A percentile compares a stretch with the other conserved stretches of the same genome.
Evolutionary conservation across 805 yeast genomes (phyloP).

Genomic region (Geotrichum ghanense): DNA sequence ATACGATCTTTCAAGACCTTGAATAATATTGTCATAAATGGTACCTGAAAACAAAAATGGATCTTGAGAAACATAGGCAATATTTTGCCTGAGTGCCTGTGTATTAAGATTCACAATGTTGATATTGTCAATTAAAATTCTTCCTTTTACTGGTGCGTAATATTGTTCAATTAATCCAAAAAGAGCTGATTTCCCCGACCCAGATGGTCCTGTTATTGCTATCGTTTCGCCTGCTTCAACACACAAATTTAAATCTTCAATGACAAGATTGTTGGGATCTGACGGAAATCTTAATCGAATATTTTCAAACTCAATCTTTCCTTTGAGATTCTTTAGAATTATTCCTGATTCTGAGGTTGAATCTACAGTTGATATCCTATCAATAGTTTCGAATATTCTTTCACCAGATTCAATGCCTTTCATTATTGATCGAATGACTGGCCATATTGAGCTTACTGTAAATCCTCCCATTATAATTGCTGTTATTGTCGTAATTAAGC

Average conservation of each 20-base stretch:
- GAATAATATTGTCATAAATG: slow-evolving; percentile 70
- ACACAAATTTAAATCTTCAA: slow-evolving; percentile 58
- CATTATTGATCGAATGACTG: slow-evolving; percentile 16
- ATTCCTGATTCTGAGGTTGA: slow-evolving; percentile 13
- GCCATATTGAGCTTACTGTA: slow-evolving; percentile 20
- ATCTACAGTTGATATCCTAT: slow-evolving; percentile 21
- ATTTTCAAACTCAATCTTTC: slow-evolving; percentile 67
- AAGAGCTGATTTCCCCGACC: slow-evolving; percentile 85
- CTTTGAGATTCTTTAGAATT: slow-evolving; percentile 21
- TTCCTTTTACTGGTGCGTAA: slow-evolving; percentile 64
- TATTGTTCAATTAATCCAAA: slow-evolving; percentile 72
- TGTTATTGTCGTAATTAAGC: slow-evolving; percentile 11
- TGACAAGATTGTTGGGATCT: slow-evolving; percentile 63
- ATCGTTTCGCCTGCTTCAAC: slow-evolving; percentile 80
- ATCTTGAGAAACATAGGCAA: slow-evolving; percentile 90
- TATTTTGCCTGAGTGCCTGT: slow-evolving; percentile 54
- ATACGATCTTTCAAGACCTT: slow-evolving; percentile 66
- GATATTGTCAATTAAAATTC: slow-evolving; percentile 68
- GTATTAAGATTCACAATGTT: slow-evolving; percentile 62
- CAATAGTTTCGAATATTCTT: slow-evolving; percentile 24
- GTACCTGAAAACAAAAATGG: slow-evolving; percentile 83
- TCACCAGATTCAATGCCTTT: slow-evolving; percentile 23
- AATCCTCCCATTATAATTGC: slow-evolving; percentile 21
- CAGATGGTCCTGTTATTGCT: slow-evolving; percentile 90
- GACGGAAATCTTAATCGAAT: slow-evolving; percentile 76